Conservation (phyloP, 2,329 filamentous ascomycete species). For the Aaosphaeria arxii region DNA sequence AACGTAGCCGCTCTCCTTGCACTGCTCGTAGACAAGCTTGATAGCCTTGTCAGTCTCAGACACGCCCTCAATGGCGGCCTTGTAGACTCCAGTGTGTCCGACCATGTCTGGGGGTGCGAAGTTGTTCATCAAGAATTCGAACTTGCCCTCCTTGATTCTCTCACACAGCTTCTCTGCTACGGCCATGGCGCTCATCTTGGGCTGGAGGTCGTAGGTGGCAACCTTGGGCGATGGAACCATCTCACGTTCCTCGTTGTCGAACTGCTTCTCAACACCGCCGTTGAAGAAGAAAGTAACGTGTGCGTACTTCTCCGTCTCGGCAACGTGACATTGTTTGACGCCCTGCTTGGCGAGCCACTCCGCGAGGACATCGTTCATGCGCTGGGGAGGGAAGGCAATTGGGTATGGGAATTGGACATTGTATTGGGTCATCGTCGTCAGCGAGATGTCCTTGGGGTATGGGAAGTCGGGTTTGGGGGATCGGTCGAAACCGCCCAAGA, state of each 20-base stretch:
- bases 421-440: constrained; percentile 98
- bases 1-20: constrained; percentile 88
- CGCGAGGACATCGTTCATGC: constrained; percentile 96
- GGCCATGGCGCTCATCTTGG: constrained; percentile 90
- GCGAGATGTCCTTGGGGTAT: constrained; percentile 81
- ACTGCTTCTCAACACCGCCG: constrained; percentile 95
- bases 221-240: constrained; percentile 95
- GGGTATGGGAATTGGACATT: constrained; percentile 92
- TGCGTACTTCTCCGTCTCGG: constrained; percentile 98
- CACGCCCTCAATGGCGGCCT: constrained; percentile 83
- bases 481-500: constrained; percentile 88
- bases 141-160: constrained; percentile 78
- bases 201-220: constrained; percentile 89
- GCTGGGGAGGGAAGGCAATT: constrained; percentile 88
- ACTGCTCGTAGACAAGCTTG: constrained; percentile 85
- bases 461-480: constrained; percentile 87
- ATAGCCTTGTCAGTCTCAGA: constrained; percentile 91
- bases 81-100: constrained; percentile 95
- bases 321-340: constrained; percentile 90
- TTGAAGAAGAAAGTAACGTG: constrained; percentile 99
- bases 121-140: constrained; percentile 99
- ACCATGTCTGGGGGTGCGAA: constrained; percentile 99
- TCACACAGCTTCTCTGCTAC: constrained; percentile 89
- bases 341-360: constrained; percentile 92
- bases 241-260: constrained; percentile 86